These are phyloP conservation scores for Fusarium denticulatum DNA, from an alignment of 2,329 filamentous ascomycete species.

Conservation along the genomic window DNA sequence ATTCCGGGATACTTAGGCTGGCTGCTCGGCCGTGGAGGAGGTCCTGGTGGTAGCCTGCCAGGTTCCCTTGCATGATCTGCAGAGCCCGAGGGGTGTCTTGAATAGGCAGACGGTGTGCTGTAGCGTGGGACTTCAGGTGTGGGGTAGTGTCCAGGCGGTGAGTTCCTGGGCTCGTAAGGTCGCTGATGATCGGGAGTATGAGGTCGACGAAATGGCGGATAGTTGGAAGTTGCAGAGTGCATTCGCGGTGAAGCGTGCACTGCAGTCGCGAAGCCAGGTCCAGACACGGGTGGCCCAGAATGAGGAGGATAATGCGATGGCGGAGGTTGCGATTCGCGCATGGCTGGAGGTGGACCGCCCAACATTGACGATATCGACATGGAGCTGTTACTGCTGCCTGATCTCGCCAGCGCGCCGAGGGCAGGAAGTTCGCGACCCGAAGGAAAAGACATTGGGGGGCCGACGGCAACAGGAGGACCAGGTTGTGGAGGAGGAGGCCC, in stretches of 20 bases:
- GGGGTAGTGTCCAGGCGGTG: slow-evolving; percentile 62
- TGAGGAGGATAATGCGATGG: slow-evolving; percentile 56
- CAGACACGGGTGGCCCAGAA: slow-evolving; percentile 53
- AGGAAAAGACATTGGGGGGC: slow-evolving; percentile 57
- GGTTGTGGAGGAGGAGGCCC: slow-evolving; percentile 57
- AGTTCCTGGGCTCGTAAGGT: slow-evolving; percentile 61
- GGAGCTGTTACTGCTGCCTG: slow-evolving; percentile 59
- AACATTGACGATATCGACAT: slow-evolving; percentile 73
- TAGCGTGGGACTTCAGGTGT: slow-evolving; percentile 69
- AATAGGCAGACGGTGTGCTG: slow-evolving; percentile 67
- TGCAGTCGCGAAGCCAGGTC: slow-evolving; percentile 57
- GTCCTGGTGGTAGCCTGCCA: slow-evolving; percentile 50
- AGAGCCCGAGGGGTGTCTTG: slow-evolving; percentile 59
- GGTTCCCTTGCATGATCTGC: slow-evolving; percentile 57
- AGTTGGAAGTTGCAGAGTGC: slow-evolving; percentile 66
- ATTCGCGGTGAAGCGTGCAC: slow-evolving; percentile 67
- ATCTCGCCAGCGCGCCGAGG: slow-evolving; percentile 59
- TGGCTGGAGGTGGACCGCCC: slow-evolving; percentile 58
- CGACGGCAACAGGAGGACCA: slow-evolving; percentile 54
- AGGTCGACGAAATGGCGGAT: slow-evolving; percentile 71
- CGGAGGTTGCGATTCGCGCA: slow-evolving; percentile 55
- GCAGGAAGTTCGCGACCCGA: slow-evolving; percentile 64
- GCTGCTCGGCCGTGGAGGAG: slow-evolving; percentile 61
- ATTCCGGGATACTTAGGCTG: slow-evolving; percentile 61
- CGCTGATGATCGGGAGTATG: slow-evolving; percentile 77